Evolutionary conservation across 2,329 filamentous ascomycete genomes (phyloP).

Genomic region (Domatiomyces globalis): DNA sequence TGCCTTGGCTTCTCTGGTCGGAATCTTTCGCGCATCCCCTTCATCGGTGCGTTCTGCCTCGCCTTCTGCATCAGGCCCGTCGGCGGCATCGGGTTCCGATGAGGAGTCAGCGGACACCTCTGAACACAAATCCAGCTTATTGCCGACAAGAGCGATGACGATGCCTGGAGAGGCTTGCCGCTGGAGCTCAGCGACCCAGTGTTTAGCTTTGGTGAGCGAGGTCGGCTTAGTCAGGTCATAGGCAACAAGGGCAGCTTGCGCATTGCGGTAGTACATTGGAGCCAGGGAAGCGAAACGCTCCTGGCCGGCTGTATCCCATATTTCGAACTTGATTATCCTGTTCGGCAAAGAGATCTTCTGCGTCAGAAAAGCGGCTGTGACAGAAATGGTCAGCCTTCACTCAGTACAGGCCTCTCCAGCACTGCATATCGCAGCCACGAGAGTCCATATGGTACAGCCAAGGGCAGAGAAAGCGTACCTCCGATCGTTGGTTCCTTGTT

Average conservation of each 20-base stretch:
- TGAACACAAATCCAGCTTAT: conserved; percentile 81
- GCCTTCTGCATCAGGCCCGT: conserved; percentile 28
- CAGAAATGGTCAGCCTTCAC: conserved; percentile 1
- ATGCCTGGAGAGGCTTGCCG: conserved; percentile 91
- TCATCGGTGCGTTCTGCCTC: conserved; percentile 47
- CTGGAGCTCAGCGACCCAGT: conserved; percentile 97
- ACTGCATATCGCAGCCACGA: neutral
- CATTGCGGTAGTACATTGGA: conserved; percentile 99
- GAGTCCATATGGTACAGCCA: neutral
- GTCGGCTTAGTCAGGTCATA: conserved; percentile 97
- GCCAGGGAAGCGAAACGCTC: conserved; percentile 93
- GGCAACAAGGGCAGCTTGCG: conserved; percentile 90
- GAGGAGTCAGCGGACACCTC: conserved; percentile 25
- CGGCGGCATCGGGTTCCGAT: conserved; percentile 30
- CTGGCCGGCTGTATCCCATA: conserved; percentile 97
- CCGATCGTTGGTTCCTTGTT: conserved; percentile 99
- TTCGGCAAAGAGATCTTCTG: conserved; percentile 93
- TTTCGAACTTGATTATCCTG: conserved; percentile 81
- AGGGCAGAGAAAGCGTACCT: conserved; percentile 41
- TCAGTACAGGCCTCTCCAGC: neutral
- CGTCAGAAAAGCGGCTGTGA: conserved; percentile 80
- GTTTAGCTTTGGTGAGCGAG: conserved; percentile 89
- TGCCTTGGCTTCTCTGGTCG: conserved; percentile 75
- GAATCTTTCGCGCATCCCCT: conserved; percentile 71
- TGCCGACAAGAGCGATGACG: conserved; percentile 91